Base-by-base conservation (phyloP, 495 filamentous ascomycete genomes). In the Penicillium coprophilum region DNA sequence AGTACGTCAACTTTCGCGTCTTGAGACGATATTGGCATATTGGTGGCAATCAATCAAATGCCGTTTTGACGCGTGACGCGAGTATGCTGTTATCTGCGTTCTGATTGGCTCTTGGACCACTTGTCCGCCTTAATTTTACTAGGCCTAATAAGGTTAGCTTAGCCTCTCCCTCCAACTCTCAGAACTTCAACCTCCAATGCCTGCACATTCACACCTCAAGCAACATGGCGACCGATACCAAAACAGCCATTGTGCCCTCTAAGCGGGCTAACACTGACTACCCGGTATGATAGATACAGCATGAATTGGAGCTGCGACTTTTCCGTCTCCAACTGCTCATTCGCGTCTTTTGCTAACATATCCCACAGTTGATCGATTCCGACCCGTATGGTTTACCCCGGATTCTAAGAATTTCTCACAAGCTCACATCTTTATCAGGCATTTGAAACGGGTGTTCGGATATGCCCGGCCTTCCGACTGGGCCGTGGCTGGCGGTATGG, bases 381-480 rank as follows among this genome's bases (percentile, higher is more conserved):
- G 93, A 97, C 76, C 93, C 93, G 93, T 97, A 90, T 71, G 87
- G 46, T 74, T 61, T 55, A 62, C 61, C 57, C 56, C 56, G 34
- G 51, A 55, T 27, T 23, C 47, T 44, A 48, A 46, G 28, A 39
- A n/a, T 36, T 56, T 56, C n/a, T 46, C 34, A 58, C 48, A 23
- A 65, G 55, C 66, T 72, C 36, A 74, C 56, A 59, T 50, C 34
- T 28, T 51, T 20, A n/a, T 46, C 63, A 97, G 95, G 60, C 93
- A 98, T 72, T 84, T 97, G 75, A 88, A 79, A 69, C 87, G 95
- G 65, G 94, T 97, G 41, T 68, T 95, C 50, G 71, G 84, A 65
- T 98, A 97, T 81, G 88, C 92, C 49, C 85, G 94, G 27, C 73
- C 84, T 31, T 87, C 82, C 40, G 94, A 98, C 74, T 97, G 94